Evolutionary conservation across 768 basidiomycete genomes (phyloP).

Genomic region (Lentinula edodes): DNA sequence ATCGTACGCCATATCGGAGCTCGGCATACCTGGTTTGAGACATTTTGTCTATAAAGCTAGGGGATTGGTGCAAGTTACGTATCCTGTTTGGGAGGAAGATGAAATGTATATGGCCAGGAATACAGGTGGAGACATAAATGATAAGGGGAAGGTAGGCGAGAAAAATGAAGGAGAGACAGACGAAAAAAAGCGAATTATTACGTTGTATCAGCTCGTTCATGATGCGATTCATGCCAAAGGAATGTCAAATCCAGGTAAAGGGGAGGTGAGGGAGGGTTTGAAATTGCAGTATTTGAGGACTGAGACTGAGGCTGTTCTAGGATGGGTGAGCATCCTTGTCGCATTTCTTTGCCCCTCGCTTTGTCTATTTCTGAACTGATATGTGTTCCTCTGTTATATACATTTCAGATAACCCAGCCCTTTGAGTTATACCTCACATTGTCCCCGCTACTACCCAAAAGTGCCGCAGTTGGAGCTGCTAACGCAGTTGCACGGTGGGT

Average conservation of each 20-base stretch:
- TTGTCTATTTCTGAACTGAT: background rate
- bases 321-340: constrained; percentile 66
- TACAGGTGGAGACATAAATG: constrained; percentile 7
- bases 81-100: constrained; percentile 81
- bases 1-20: constrained; percentile 61
- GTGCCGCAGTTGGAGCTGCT: constrained; percentile 80
- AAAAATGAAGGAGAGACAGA: background rate
- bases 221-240: constrained; percentile 82
- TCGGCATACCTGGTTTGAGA: constrained; percentile 84
- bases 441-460: constrained; percentile 82
- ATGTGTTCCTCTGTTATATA: background rate
- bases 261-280: constrained; percentile 42
- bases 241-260: constrained; percentile 55
- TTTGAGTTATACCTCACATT: constrained; percentile 89
- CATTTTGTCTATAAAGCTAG: constrained; percentile 96
- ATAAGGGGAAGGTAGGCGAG: background rate
- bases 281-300: constrained; percentile 87
- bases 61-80: constrained; percentile 82
- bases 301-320: constrained; percentile 83
- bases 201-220: constrained; percentile 82
- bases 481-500: constrained; percentile 90
- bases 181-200: constrained; percentile 53
- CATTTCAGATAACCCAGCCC: constrained; percentile 76
- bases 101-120: constrained; percentile 41
- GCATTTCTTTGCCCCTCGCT: background rate